phyloP scores from a whole-genome alignment of 306 rosid genomes.

The Quercus ilex region DNA sequence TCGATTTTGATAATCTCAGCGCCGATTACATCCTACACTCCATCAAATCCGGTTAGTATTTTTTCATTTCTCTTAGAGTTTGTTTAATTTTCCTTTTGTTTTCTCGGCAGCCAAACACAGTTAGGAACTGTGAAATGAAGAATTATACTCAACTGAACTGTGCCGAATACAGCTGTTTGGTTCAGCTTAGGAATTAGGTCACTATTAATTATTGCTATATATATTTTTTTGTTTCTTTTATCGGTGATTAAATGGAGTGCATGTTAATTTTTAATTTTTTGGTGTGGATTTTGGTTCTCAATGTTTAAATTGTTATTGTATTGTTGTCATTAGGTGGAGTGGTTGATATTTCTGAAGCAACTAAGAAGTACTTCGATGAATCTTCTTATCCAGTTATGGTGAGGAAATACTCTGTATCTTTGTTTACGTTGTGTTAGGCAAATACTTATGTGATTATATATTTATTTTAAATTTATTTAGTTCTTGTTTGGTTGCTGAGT shows the following conservation, averaged over 20 bases:
- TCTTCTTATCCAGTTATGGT: slow-evolving; percentile 37
- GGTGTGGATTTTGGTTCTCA: neutral
- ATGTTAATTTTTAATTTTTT: neutral
- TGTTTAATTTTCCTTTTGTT: neutral
- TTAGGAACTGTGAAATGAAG: neutral
- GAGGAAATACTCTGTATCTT: neutral
- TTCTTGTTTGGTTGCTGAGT: neutral
- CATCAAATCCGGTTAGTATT: slow-evolving; percentile 38
- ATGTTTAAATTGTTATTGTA: neutral
- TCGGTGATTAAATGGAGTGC: neutral
- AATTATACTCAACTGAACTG: no score
- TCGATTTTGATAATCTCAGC: slow-evolving; percentile 43
- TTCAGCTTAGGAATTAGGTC: neutral
- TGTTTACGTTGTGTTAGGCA: neutral
- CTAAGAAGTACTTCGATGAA: slow-evolving; percentile 34
- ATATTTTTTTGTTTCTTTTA: neutral
- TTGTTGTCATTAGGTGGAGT: slow-evolving; percentile 38
- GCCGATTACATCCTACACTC: slow-evolving; percentile 46
- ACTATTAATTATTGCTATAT: neutral
- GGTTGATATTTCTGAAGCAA: slow-evolving; percentile 45
- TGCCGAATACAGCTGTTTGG: neutral
- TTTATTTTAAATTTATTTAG: neutral
- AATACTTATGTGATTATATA: neutral
- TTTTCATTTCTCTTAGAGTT: neutral
- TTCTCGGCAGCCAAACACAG: neutral